Evolutionary conservation across 2,329 filamentous ascomycete species (phyloP).

Genomic region (Talaromyces sp.): DNA sequence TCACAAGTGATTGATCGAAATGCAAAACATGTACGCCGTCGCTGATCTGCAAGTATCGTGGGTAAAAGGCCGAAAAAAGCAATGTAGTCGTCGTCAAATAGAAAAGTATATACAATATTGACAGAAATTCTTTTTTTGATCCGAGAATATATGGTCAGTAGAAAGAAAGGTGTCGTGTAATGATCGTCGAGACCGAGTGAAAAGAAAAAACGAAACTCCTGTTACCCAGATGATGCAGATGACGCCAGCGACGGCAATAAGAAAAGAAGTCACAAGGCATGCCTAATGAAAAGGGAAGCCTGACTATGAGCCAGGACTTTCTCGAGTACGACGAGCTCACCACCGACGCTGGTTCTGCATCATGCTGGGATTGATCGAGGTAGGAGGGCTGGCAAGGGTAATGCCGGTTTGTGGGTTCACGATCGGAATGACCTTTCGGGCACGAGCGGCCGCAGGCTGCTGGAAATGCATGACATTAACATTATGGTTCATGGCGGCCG

Average conservation of each 20-base stretch:
- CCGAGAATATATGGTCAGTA: slow-evolving; percentile 3
- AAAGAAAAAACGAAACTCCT: background rate
- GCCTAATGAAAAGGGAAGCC: slow-evolving; percentile 28
- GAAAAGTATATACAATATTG: slow-evolving; percentile 18
- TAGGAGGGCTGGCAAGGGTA: slow-evolving; percentile 82
- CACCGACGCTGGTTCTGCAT: slow-evolving; percentile 53
- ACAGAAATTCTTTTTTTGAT: slow-evolving; percentile 14
- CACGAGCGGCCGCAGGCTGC: slow-evolving; percentile 83
- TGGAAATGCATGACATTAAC: slow-evolving; percentile 71
- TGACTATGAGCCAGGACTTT: slow-evolving; percentile 24
- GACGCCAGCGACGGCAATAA: slow-evolving; percentile 28
- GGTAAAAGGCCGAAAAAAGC: slow-evolving; percentile 24
- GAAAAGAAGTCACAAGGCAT: slow-evolving; percentile 25
- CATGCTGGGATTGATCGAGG: slow-evolving; percentile 63
- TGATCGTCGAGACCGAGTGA: slow-evolving; percentile 16
- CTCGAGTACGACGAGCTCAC: slow-evolving; percentile 28
- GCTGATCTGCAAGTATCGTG: slow-evolving; percentile 27
- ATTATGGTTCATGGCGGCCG: slow-evolving; percentile 64
- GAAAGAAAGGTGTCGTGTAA: slow-evolving; percentile 12
- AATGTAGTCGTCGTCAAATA: slow-evolving; percentile 24
- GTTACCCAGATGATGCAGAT: slow-evolving; percentile 32
- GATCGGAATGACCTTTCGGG: slow-evolving; percentile 94
- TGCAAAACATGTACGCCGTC: slow-evolving; percentile 41
- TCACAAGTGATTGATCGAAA: slow-evolving; percentile 20
- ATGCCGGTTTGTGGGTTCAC: slow-evolving; percentile 92